A percentile compares a stretch with the other conserved stretches of the same genome.
Conservation (phyloP, 106 monocot species). For the Posidonia australis region DNA sequence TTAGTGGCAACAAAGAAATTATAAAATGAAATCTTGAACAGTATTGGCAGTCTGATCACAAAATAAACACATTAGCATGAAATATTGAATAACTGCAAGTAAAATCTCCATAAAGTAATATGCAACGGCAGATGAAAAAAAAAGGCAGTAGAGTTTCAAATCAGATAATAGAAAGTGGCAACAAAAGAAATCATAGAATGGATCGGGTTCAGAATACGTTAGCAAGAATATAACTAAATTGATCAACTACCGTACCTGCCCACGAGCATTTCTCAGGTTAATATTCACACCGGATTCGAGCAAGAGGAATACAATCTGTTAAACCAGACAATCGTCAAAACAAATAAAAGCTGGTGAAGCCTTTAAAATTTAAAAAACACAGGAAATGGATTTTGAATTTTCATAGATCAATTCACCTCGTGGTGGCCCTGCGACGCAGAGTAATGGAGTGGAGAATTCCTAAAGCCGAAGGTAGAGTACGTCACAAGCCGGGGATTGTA, state of each 20-base stretch:
- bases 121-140: too few species aligned
- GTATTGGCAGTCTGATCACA: slow-evolving; percentile 69
- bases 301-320: slow-evolving; percentile 41
- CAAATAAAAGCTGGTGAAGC: neutral
- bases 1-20: too few species aligned
- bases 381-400: neutral
- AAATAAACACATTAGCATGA: neutral
- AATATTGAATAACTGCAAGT: neutral
- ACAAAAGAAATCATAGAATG: too few species aligned
- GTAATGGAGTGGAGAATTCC: slow-evolving; percentile 19
- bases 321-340: neutral
- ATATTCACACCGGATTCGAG: slow-evolving; percentile 63
- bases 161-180: too few species aligned
- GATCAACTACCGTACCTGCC: slow-evolving; percentile 36
- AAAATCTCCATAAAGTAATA: too few species aligned
- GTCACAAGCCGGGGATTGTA: slow-evolving; percentile 10
- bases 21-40: too few species aligned
- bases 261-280: slow-evolving; percentile 43
- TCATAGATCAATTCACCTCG: slow-evolving; percentile 9
- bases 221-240: too few species aligned
- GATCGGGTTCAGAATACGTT: too few species aligned
- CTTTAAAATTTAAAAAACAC: neutral
- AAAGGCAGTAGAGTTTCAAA: neutral
- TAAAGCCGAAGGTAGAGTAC: slow-evolving; percentile 17
- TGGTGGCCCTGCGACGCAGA: slow-evolving; percentile 15